A percentile compares a stretch with the other conserved stretches of the same genome.
Conservation (phyloP, 768 basidiomycete genomes). For the Suillus variegatus region DNA sequence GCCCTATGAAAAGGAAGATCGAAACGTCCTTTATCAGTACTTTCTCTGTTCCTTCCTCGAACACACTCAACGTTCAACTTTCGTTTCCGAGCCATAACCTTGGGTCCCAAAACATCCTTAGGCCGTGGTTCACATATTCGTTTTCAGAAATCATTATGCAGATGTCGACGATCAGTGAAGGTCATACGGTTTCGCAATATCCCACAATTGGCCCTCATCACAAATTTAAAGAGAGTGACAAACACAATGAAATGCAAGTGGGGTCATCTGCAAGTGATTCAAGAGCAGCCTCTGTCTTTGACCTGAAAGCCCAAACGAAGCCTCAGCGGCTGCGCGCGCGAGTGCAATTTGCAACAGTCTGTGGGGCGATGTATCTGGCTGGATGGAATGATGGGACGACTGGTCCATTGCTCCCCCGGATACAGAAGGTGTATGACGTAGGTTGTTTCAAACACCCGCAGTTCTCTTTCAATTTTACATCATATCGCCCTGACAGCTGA, state of each 20-base stretch:
- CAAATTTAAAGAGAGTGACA: not conserved
- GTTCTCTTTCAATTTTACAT: no score
- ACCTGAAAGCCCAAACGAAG: conserved; percentile 9
- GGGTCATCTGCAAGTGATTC: not conserved
- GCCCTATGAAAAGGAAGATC: no score
- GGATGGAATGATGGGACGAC: conserved; percentile 82
- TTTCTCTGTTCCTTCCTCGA: no score
- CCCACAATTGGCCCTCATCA: not conserved
- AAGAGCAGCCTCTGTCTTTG: not conserved
- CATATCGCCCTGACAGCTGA: conserved; percentile 36
- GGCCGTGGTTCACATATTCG: not conserved
- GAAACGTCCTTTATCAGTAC: not conserved
- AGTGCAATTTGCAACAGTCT: conserved; percentile 57
- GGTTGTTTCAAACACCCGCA: conserved; percentile 1
- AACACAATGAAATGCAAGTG: not conserved
- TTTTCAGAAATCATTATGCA: not conserved
- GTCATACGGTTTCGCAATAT: not conserved
- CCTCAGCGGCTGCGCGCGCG: conserved; percentile 16
- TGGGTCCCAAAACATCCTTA: not conserved
- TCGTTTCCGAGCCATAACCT: not conserved
- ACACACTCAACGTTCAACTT: not conserved
- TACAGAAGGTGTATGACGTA: conserved; percentile 60
- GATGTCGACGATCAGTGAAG: not conserved
- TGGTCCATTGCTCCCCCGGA: conserved; percentile 73
- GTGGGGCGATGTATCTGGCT: conserved; percentile 56